Conservation (phyloP, 345 rosid genomes). For the Sonneratia caseolaris region DNA sequence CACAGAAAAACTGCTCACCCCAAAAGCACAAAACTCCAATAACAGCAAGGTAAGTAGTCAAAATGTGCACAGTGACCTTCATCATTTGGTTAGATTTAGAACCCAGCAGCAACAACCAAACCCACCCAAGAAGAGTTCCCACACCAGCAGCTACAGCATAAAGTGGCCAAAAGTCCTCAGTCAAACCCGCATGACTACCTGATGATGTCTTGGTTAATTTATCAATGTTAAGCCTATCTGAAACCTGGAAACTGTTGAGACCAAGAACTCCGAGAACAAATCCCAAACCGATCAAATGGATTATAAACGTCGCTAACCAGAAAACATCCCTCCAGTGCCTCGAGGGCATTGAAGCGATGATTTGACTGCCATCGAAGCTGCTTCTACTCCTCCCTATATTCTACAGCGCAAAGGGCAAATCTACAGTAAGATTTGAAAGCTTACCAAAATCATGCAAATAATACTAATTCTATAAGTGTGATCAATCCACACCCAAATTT, state of each 20-base stretch:
- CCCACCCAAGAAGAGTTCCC: constrained; percentile 61
- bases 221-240: constrained; percentile 71
- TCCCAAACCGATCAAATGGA: constrained; percentile 60
- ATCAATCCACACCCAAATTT: neutral
- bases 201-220: constrained; percentile 33
- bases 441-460: neutral
- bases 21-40: constrained; percentile 87
- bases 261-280: constrained; percentile 56
- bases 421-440: neutral
- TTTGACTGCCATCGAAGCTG: constrained; percentile 38
- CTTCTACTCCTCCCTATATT: constrained; percentile 52
- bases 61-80: constrained; percentile 82
- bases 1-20: constrained; percentile 75
- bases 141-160: constrained; percentile 75
- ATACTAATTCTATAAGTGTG: neutral
- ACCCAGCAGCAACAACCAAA: constrained; percentile 70
- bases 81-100: constrained; percentile 72
- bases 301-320: constrained; percentile 67
- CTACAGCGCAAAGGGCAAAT: constrained; percentile 23
- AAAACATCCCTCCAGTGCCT: constrained; percentile 90
- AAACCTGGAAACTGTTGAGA: constrained; percentile 52
- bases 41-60: constrained; percentile 86
- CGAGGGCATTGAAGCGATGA: constrained; percentile 26
- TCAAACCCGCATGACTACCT: constrained; percentile 39
- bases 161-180: constrained; percentile 87